These are phyloP conservation scores for Hypoxylon sp. DNA, from an alignment of 2,329 filamentous ascomycete species.

Conservation along the genomic window DNA sequence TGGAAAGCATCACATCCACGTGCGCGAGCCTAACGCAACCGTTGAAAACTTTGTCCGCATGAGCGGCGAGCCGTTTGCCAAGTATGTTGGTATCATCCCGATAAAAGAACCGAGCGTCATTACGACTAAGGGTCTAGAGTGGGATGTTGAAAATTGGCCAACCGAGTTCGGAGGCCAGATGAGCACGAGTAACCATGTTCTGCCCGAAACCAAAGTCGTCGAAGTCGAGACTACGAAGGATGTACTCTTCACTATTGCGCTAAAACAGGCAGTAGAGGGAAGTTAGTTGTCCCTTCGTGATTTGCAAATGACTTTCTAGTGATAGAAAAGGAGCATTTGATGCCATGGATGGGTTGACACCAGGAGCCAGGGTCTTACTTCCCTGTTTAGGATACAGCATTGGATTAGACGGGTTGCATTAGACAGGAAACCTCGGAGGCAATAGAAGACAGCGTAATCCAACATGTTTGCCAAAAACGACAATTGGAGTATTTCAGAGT, in stretches of 20 bases:
- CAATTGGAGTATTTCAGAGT: slow-evolving; percentile 12
- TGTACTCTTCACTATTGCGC: slow-evolving; percentile 82
- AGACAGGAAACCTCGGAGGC: slow-evolving; percentile 1
- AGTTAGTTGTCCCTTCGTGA: slow-evolving; percentile 1
- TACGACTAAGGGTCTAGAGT: slow-evolving; percentile 84
- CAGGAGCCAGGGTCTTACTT: not conserved
- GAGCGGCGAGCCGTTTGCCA: slow-evolving; percentile 70
- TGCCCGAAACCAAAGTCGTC: slow-evolving; percentile 70
- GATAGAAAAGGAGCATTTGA: not conserved
- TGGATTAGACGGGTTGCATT: slow-evolving; percentile 1
- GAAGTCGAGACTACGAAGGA: slow-evolving; percentile 73
- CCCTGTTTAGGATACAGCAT: not conserved
- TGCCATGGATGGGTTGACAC: not conserved
- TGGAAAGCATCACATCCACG: slow-evolving; percentile 77
- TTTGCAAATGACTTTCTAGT: not conserved
- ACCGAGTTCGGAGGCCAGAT: slow-evolving; percentile 81
- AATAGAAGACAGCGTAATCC: slow-evolving; percentile 5
- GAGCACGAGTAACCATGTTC: slow-evolving; percentile 86
- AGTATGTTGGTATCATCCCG: slow-evolving; percentile 89
- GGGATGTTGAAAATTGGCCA: slow-evolving; percentile 88
- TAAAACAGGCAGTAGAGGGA: slow-evolving; percentile 55
- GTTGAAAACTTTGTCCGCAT: slow-evolving; percentile 21
- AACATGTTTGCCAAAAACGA: slow-evolving; percentile 8
- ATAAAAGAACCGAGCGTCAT: slow-evolving; percentile 84
- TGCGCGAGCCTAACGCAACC: slow-evolving; percentile 61